Evolutionary conservation across 805 yeast genomes (phyloP).

Genomic region (Candida pini): DNA sequence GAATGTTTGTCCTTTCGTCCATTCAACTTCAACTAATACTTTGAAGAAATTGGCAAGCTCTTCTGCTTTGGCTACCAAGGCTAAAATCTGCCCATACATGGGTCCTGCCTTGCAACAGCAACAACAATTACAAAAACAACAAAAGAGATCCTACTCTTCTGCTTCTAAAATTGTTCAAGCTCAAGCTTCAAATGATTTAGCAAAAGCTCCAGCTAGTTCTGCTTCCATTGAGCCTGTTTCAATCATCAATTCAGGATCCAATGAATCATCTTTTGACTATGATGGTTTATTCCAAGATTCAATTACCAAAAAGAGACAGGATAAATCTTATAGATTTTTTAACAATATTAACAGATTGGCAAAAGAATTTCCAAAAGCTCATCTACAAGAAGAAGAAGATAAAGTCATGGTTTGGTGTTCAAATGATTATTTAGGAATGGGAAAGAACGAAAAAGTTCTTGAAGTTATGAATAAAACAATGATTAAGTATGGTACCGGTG

Average conservation of each 20-base stretch:
- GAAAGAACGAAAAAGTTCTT: constrained; percentile 69
- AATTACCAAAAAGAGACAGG: constrained; percentile 67
- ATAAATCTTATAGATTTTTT: constrained; percentile 92
- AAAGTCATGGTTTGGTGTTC: constrained; percentile 99
- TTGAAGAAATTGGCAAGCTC: constrained; percentile 49
- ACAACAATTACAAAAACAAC: no score
- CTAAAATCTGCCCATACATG: constrained; percentile 85
- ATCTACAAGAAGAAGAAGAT: constrained; percentile 64
- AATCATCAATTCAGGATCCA: constrained; percentile 34
- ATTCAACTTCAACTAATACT: constrained; percentile 49
- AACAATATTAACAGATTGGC: constrained; percentile 97
- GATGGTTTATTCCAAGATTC: constrained; percentile 63
- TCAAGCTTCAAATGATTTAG: constrained; percentile 35
- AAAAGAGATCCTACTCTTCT: constrained; percentile 38
- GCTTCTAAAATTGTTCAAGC: constrained; percentile 42
- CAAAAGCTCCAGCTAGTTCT: constrained; percentile 13
- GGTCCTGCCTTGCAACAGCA: constrained; percentile 68
- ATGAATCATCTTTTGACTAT: constrained; percentile 62
- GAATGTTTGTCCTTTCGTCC: constrained; percentile 78
- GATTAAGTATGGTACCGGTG: constrained; percentile 93
- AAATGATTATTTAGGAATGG: constrained; percentile 95
- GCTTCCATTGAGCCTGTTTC: constrained; percentile 27
- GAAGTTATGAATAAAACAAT: constrained; percentile 73
- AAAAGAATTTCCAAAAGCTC: constrained; percentile 89
- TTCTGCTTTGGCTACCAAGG: constrained; percentile 47